These are phyloP conservation scores for Dactylellina leptospora DNA, from an alignment of 2,329 filamentous ascomycete genomes.

Conservation along the genomic window DNA sequence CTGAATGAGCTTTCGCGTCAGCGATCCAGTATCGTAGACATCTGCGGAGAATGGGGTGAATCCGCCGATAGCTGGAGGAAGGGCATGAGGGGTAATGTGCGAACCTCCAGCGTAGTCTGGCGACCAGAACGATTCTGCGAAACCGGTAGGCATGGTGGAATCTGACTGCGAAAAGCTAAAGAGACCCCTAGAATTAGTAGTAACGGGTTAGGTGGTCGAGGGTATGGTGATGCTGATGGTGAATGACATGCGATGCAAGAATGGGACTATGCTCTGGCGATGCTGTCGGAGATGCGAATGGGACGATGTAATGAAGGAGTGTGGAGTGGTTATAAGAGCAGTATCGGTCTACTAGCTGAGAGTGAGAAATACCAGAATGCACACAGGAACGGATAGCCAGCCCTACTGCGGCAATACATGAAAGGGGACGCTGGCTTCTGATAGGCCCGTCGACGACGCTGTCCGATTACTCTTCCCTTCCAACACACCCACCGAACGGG, in stretches of 20 bases:
- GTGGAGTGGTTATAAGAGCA: too few relatives aligned
- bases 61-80: conserved; percentile 6
- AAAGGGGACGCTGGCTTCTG: too few relatives aligned
- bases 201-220: conserved; percentile 6
- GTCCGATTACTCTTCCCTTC: too few relatives aligned
- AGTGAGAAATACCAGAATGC: too few relatives aligned
- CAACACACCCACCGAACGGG: too few relatives aligned
- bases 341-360: too few relatives aligned
- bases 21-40: conserved; percentile 14
- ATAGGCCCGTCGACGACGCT: too few relatives aligned
- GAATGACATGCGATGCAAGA: conserved; percentile 36
- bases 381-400: too few relatives aligned
- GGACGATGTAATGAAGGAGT: too few relatives aligned
- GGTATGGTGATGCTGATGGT: conserved; percentile 9
- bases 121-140: conserved; percentile 97
- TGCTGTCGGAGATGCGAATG: too few relatives aligned
- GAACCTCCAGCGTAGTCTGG: conserved; percentile 92
- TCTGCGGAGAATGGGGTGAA: conserved; percentile 17
- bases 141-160: conserved; percentile 67
- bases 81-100: conserved; percentile 56
- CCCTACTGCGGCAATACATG: too few relatives aligned
- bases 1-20: conserved; percentile 60
- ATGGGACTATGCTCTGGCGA: background rate
- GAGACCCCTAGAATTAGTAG: conserved; percentile 14
- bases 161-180: background rate